Percentiles rank a stretch among this genome's conserved stretches.
Evolutionary conservation across 495 filamentous ascomycete species (phyloP).

Genomic region (Hypomontagnella monticulosa): DNA sequence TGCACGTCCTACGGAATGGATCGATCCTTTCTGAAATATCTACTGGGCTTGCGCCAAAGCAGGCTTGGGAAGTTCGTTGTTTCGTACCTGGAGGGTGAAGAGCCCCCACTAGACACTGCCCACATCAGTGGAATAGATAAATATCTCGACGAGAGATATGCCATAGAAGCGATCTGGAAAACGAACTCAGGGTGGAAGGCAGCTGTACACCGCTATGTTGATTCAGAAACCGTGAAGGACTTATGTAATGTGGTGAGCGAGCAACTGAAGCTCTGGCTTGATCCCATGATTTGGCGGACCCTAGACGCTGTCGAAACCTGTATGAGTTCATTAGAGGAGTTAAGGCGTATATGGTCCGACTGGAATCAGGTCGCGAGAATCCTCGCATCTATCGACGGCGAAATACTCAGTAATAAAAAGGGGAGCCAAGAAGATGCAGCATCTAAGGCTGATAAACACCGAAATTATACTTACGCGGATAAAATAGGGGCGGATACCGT

Average conservation of each 20-base stretch:
- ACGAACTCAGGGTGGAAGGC: not conserved
- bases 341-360: not conserved
- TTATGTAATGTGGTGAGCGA: not conserved
- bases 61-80: not conserved
- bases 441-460: not conserved
- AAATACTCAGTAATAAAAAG: not conserved
- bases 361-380: not conserved
- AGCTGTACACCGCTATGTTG: not conserved
- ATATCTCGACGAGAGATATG: not conserved
- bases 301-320: not conserved
- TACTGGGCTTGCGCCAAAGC: not conserved
- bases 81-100: not conserved
- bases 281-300: not conserved
- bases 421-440: not conserved
- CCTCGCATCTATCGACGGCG: not conserved
- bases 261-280: constrained; percentile 2
- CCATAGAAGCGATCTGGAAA: not conserved
- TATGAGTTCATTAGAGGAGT: not conserved
- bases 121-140: not conserved
- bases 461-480: too few relatives aligned
- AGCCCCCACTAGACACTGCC: not conserved
- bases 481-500: too few relatives aligned
- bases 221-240: not conserved
- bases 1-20: constrained; percentile 3
- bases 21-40: not conserved